Evolutionary conservation across 768 basidiomycete genomes (phyloP).

Genomic region (Lactarius evosmus): DNA sequence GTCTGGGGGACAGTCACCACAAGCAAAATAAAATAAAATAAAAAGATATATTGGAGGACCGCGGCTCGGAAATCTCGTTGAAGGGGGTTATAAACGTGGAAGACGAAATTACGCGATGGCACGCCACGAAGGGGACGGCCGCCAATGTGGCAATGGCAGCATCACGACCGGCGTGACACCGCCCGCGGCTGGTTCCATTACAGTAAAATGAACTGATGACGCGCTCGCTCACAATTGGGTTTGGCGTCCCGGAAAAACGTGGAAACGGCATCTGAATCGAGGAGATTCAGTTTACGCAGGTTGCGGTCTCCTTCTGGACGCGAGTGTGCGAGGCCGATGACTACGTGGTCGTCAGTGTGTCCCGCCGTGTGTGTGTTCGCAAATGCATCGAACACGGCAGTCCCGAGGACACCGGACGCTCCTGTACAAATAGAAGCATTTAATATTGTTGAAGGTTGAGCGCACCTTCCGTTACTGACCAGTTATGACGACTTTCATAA

Average conservation of each 20-base stretch:
- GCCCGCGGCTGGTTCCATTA: too few relatives aligned
- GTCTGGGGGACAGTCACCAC: too few relatives aligned
- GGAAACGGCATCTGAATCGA: slow-evolving; percentile 52
- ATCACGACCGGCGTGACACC: neutral
- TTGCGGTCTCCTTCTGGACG: slow-evolving; percentile 48
- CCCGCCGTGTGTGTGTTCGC: slow-evolving; percentile 34
- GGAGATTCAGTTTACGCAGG: slow-evolving; percentile 63
- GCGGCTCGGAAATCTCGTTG: too few relatives aligned
- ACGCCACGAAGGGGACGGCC: neutral
- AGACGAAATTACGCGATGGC: neutral
- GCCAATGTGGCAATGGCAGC: too few relatives aligned
- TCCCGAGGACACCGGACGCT: slow-evolving; percentile 88
- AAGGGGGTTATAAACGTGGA: too few relatives aligned
- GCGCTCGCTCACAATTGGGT: slow-evolving; percentile 70
- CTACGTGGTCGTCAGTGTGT: slow-evolving; percentile 34
- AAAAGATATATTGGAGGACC: too few relatives aligned
- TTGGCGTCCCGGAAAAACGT: slow-evolving; percentile 52
- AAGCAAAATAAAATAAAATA: too few relatives aligned
- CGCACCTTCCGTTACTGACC: slow-evolving; percentile 33
- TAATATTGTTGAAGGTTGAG: neutral
- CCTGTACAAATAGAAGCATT: slow-evolving; percentile 44
- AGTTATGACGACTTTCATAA: slow-evolving; percentile 57
- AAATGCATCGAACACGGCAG: slow-evolving; percentile 71
- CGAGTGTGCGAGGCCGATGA: slow-evolving; percentile 71
- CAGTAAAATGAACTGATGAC: neutral